A percentile compares a stretch with the other conserved stretches of the same genome.
phyloP scores from a whole-genome alignment of 2,329 filamentous ascomycete genomes.

The Exserohilum rostratum region DNA sequence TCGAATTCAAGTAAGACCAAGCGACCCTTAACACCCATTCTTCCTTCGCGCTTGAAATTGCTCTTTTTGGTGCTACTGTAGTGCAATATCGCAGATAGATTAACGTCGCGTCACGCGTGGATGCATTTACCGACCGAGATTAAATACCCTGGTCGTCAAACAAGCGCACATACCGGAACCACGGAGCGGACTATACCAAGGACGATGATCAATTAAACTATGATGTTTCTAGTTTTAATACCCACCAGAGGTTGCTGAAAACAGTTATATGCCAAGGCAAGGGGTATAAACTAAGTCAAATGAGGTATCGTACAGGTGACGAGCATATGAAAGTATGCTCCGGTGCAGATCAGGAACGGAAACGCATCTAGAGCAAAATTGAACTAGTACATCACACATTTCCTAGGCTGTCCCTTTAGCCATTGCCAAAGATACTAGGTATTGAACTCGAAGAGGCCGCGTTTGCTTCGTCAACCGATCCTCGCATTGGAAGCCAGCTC shows the following conservation, averaged over 20 bases:
- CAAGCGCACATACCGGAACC: background rate
- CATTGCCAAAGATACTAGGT: slow-evolving; percentile 10
- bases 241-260: background rate
- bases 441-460: background rate
- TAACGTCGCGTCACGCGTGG: slow-evolving; percentile 11
- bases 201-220: background rate
- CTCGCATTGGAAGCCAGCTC: background rate
- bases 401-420: background rate
- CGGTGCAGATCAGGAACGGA: background rate
- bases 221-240: background rate
- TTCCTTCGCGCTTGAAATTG: background rate
- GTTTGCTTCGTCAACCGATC: background rate
- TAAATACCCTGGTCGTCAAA: background rate
- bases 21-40: background rate
- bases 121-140: slow-evolving; percentile 9
- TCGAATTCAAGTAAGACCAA: background rate
- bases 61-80: background rate
- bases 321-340: background rate
- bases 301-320: background rate
- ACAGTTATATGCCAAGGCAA: background rate
- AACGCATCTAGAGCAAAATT: background rate
- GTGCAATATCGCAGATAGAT: slow-evolving; percentile 14
- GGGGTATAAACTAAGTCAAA: background rate
- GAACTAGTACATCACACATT: background rate
- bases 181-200: background rate